Evolutionary conservation across 2,329 filamentous ascomycete species (phyloP), one percentile per base, ranked within the genome.

Genomic region (Onygena corvina): DNA sequence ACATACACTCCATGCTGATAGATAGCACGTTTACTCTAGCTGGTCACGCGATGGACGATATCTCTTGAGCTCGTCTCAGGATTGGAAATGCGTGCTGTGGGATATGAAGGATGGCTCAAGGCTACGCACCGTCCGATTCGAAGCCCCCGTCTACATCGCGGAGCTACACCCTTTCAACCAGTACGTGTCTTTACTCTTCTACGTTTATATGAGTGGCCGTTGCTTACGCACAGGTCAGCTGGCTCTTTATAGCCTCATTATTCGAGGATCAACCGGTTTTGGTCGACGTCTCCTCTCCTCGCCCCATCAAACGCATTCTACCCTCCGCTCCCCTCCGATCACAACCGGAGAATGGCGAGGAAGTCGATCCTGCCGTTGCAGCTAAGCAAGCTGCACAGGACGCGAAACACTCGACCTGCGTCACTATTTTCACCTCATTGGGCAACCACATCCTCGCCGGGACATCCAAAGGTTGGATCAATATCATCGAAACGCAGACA

Each of bases 61-160:
- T 67, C 74, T 98, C 47, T 77, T 98, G 50, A 94, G 87, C 51
- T 86, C 88, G 8, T 94, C 88, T 38, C 87, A 95, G 64, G 92
- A 94, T 61, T 96, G 90, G 86, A 94, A 93, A 67, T 89, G 85
- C 54, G 88, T 94, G 46, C 75, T 98, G 0, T 98, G 92, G 92
- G 92, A 98, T 66, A 72, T 98, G 51, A 76, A 83, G 61, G 76
- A 83, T 65, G 78, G 81, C 61, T 74, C 74, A 55, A 74, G 85
- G 52, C 72, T 89, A 60, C 83, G 89, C 56, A 89, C 86, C 57
- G 84, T 95, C 59, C 84, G 88, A 56, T 94, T 98, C 61, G 83
- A 90, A 56, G 87, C 89, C 2, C 88, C 90, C 0, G 86, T 94
- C 29, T 98, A 95, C 69, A 94, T 93, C 58, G 93, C 90, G 2